These are phyloP conservation scores for Zygosaccharomyces bailii DNA, from an alignment of 805 yeast genomes.

Conservation along the genomic window DNA sequence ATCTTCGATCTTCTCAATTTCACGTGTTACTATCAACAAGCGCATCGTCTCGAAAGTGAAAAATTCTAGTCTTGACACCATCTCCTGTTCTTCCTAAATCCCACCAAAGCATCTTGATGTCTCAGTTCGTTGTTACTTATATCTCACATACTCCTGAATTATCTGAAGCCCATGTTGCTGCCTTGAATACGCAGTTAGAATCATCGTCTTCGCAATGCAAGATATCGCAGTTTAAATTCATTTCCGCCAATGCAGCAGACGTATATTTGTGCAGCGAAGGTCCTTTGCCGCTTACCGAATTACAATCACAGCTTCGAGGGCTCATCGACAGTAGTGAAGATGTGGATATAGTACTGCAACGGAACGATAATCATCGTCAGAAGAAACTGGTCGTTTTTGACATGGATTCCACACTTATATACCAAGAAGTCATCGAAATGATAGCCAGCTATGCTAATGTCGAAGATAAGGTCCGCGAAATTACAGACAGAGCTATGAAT, in stretches of 20 bases:
- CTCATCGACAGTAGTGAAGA: slow-evolving; percentile 13
- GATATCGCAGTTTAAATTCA: background rate
- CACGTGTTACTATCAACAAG: background rate
- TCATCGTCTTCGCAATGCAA: background rate
- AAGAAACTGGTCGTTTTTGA: slow-evolving; percentile 78
- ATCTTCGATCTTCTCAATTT: too few species aligned
- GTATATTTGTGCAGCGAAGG: background rate
- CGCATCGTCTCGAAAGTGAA: background rate
- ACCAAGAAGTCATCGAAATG: slow-evolving; percentile 94
- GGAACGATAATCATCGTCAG: slow-evolving; percentile 20
- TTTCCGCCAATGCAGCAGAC: background rate
- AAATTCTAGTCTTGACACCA: background rate
- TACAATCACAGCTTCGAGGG: background rate
- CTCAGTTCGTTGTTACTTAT: slow-evolving; percentile 2
- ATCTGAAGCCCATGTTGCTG: background rate
- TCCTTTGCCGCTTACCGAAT: background rate
- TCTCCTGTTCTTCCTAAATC: background rate
- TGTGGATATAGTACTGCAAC: slow-evolving; percentile 27
- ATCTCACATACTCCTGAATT: background rate
- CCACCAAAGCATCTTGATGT: background rate
- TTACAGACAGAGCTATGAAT: slow-evolving; percentile 94
- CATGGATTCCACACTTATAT: slow-evolving; percentile 95
- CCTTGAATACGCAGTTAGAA: background rate
- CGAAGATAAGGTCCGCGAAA: slow-evolving; percentile 79
- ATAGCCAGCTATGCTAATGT: slow-evolving; percentile 94